Evolutionary conservation across 2,329 filamentous ascomycete species (phyloP).

Genomic region (Fonsecaea pugnacius): DNA sequence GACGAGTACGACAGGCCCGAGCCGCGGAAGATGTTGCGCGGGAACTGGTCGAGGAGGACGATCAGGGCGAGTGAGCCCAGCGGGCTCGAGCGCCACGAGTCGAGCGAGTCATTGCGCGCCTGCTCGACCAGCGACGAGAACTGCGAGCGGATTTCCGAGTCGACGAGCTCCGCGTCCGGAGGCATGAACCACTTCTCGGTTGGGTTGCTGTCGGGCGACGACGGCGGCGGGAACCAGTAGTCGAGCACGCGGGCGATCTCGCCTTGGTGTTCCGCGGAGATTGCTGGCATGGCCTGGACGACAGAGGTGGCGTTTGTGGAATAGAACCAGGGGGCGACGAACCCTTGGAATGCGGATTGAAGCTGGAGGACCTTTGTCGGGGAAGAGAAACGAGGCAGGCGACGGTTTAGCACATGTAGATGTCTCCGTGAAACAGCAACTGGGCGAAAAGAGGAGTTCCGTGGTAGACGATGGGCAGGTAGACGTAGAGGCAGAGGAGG

Average conservation of each 20-base stretch:
- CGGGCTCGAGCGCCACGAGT: constrained; percentile 30
- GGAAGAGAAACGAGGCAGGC: neutral
- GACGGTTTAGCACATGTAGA: constrained; percentile 15
- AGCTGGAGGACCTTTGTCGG: constrained; percentile 24
- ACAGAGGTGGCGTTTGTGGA: constrained; percentile 11
- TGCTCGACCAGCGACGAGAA: constrained; percentile 35
- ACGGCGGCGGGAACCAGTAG: constrained; percentile 39
- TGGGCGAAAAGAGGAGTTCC: neutral
- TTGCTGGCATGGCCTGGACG: neutral
- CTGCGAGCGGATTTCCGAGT: constrained; percentile 34
- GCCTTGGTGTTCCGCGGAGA: constrained; percentile 6
- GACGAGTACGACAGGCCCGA: constrained; percentile 41
- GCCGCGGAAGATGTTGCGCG: constrained; percentile 45
- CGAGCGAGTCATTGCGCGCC: constrained; percentile 34
- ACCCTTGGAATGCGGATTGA: constrained; percentile 20
- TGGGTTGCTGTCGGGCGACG: constrained; percentile 17
- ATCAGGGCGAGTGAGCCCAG: constrained; percentile 44
- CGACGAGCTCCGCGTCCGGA: constrained; percentile 19
- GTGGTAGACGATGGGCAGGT: neutral
- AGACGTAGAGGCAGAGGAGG: neutral
- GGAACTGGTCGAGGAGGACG: constrained; percentile 48
- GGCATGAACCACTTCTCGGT: constrained; percentile 35
- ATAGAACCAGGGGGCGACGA: constrained; percentile 14
- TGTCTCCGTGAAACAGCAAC: neutral
- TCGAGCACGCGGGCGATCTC: constrained; percentile 35